A percentile compares a stretch with the other conserved stretches of the same genome.
Evolutionary conservation across 495 filamentous ascomycete species (phyloP).

Genomic region (Talaromyces proteolyticus): DNA sequence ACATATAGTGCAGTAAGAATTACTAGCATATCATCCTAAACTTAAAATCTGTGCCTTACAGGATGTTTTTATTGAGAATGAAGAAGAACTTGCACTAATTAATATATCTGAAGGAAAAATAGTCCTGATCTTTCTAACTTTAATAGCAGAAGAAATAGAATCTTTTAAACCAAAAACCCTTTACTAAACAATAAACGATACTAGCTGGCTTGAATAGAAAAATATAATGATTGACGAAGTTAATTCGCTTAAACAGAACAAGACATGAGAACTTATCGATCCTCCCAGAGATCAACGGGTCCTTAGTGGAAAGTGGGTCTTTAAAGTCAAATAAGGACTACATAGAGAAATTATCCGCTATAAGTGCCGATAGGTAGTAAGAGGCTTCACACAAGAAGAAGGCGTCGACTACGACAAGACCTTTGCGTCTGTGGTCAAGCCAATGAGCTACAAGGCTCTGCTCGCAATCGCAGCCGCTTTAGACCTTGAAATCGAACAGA

Average conservation of each 20-base stretch:
- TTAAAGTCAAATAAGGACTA: conserved; percentile 22
- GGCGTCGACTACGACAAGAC: conserved; percentile 33
- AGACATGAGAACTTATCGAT: conserved; percentile 20
- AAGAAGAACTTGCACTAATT: conserved; percentile 12
- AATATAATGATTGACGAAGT: conserved; percentile 14
- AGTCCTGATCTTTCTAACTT: conserved; percentile 10
- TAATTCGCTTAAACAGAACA: conserved; percentile 18
- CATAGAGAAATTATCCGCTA: conserved; percentile 19
- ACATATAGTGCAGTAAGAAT: conserved; percentile 6
- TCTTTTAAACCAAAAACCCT: conserved; percentile 11
- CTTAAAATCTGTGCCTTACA: conserved; percentile 1
- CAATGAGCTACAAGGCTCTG: conserved; percentile 21
- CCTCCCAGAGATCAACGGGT: conserved; percentile 15
- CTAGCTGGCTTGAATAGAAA: conserved; percentile 13
- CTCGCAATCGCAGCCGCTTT: conserved; percentile 18
- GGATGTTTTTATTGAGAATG: conserved; percentile 2
- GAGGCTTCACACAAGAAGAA: conserved; percentile 21
- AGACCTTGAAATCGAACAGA: conserved; percentile 24
- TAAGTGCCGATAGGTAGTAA: conserved; percentile 25
- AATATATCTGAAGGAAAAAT: conserved; percentile 11
- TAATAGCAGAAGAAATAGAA: conserved; percentile 12
- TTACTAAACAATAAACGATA: conserved; percentile 7
- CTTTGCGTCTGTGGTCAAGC: conserved; percentile 34
- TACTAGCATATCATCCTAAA: conserved; percentile 13
- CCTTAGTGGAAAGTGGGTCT: conserved; percentile 24